Base-by-base conservation (phyloP, 805 yeast genomes). In the Saccharomyces paradoxus region DNA sequence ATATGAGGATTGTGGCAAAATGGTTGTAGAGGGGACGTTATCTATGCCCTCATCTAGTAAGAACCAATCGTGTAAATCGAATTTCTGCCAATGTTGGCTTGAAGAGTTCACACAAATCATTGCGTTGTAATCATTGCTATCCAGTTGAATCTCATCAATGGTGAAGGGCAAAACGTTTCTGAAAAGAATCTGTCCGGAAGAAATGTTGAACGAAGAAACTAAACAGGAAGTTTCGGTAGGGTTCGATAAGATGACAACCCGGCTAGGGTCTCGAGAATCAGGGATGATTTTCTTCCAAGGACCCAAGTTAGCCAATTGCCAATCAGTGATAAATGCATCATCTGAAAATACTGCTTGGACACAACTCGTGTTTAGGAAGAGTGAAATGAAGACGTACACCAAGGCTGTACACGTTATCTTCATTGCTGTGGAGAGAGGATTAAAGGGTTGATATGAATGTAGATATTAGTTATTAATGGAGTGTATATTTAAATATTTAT, bases 321-420 rank as follows among this genome's bases (percentile, higher is more conserved):
- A 82, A 60, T 83, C 88, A 32, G 71, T 71, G 17, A 67, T 67
- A 62, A 77, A 80, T 0, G 84, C 82, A 56, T 81, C 84, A 52
- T 81, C 85, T 27, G 74, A 68, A 58, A 68, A 74, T 4, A 76
- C 68, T 0, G 75, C 75, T 59, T 49, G 59, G 17, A 58, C 65
- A 8, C 51, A 30, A n/a, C 41, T 24, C 22, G 44, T 37, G 24
- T 17, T 37, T 37, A 37, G 44, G 22, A 37, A 37, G 7, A 37
- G 44, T n/a, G 24, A 37, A 37, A 37, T 37, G 44, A 37, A 37
- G 44, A n/a, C 24, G 24, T 21, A 37, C 44, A 37, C 44, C 44
- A 37, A 17, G 24, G 12, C 44, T 21, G 44, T 37, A 37, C 24
- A 37, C 44, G 44, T 37, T 37, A 37, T 37, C 44, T 37, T 37